Evolutionary conservation across 2,329 filamentous ascomycete species (phyloP), one percentile per base, ranked within the genome.

Genomic region (Penicillium sp.): DNA sequence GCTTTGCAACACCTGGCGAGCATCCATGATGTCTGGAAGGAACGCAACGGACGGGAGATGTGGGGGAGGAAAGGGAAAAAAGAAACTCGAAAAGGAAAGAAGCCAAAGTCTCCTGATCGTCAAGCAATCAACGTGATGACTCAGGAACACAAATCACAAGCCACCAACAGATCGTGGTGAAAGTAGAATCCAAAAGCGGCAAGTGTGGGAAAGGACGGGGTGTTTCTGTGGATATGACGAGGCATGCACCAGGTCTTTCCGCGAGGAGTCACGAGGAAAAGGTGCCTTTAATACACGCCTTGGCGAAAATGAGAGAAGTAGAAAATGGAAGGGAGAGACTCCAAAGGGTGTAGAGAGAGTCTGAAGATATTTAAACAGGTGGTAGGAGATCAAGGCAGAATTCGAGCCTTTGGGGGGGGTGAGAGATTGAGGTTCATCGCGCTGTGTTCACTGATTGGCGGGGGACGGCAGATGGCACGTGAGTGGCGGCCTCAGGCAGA

Each of bases 1-100:
- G 79, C 91, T 92, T 76, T 89, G 84, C 80, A 98, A 87, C 79
- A 98, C 92, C 78, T 90, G 87, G 80, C 92, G 95, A 79, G 97
- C 95, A 79, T 97, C 89, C 87, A 95, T 91, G 78, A 82, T 89
- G 65, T 50, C 55, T 62, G 61, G 46, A 58, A 52, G 54, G 44
- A 57, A 59, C 50, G 55, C 51, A 50, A 47, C 50, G 50, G 51
- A 55, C 53, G 58, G 48, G 47, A 44, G 47, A 54, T 54, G 48
- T 51, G 54, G 54, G 49, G 55, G 52, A 46, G 46, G 50, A 49
- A 47, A 49, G 41, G 44, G 32, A 54, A 47, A 47, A 55, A 37
- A 53, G 44, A 49, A 59, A 44, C 49, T 44, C 42, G 52, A 54
- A 47, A 51, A 52, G 47, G 42, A 49, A 56, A 50, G 31, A 48